Conservation (phyloP, 208 protist species). For the Kentomonas sorsogonicus region DNA sequence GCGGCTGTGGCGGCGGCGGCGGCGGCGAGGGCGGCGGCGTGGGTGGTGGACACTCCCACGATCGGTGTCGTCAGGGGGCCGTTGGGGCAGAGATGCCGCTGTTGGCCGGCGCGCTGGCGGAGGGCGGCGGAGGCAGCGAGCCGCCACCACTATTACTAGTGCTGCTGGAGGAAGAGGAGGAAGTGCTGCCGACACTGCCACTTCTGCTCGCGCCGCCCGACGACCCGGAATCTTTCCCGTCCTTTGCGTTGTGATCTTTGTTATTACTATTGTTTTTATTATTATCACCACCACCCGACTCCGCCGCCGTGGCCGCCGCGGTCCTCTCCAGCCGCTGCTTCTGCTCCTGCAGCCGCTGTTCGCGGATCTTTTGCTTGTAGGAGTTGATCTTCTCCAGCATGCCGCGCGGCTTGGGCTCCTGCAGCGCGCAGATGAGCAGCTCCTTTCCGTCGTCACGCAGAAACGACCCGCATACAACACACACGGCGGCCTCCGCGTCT, state of each 20-base stretch:
- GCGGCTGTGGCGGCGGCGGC: conserved; percentile 1
- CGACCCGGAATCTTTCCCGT: background rate
- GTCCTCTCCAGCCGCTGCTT: conserved; percentile 5
- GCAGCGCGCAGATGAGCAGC: conserved; percentile 73
- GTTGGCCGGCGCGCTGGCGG: background rate
- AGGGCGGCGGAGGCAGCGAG: background rate
- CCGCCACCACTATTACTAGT: background rate
- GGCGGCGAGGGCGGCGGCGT: background rate
- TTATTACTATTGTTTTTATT: too few species aligned
- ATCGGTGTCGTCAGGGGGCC: too few species aligned
- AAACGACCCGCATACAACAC: conserved; percentile 62
- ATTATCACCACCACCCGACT: background rate
- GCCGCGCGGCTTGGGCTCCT: conserved; percentile 36
- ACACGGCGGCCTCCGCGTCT: conserved; percentile 41
- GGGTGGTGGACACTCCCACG: too few species aligned
- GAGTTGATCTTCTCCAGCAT: conserved; percentile 22
- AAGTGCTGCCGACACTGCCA: background rate
- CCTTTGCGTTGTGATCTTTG: background rate
- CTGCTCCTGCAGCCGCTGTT: background rate
- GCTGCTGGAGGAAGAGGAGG: background rate
- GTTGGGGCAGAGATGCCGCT: too few species aligned
- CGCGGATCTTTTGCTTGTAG: conserved; percentile 19
- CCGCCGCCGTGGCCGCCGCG: background rate
- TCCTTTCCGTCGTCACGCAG: conserved; percentile 71
- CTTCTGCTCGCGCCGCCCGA: background rate